These are phyloP conservation scores for Aspergillus sp. DNA, from an alignment of 2,329 filamentous ascomycete species.

Conservation along the genomic window DNA sequence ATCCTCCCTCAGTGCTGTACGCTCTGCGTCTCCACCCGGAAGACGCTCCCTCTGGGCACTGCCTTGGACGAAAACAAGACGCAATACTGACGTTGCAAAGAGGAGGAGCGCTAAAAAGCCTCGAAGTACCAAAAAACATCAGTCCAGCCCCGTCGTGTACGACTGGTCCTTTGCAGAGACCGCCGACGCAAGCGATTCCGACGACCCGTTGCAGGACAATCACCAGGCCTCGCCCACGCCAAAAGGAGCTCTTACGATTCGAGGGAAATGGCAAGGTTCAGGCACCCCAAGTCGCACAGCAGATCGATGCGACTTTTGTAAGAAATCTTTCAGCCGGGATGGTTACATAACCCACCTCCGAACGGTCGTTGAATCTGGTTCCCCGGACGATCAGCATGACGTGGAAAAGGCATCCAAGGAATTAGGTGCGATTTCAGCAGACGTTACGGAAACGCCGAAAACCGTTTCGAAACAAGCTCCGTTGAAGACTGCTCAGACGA, in stretches of 20 bases:
- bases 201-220: conserved; percentile 41
- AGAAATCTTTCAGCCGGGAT: conserved; percentile 8
- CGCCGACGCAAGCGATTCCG: conserved; percentile 39
- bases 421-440: conserved; percentile 3
- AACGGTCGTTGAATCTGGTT: conserved; percentile 7
- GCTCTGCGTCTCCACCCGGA: conserved; percentile 33
- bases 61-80: conserved; percentile 20
- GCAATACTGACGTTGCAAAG: conserved; percentile 21
- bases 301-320: conserved; percentile 12
- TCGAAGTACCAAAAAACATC: conserved; percentile 24
- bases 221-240: conserved; percentile 31
- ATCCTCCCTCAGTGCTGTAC: conserved; percentile 11
- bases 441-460: conserved; percentile 7
- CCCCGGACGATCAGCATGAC: conserved; percentile 12
- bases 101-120: conserved; percentile 20
- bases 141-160: conserved; percentile 28
- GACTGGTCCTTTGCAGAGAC: conserved; percentile 39
- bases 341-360: conserved; percentile 14
- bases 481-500: not conserved
- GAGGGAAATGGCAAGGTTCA: conserved; percentile 17
- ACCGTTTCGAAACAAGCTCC: not conserved
- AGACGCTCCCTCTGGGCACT: conserved; percentile 40
- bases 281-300: conserved; percentile 4
- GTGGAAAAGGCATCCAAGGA: conserved; percentile 6
- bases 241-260: conserved; percentile 20